Conservation (phyloP, 2,329 filamentous ascomycete genomes). For the Pestalotiopsis sp. region DNA sequence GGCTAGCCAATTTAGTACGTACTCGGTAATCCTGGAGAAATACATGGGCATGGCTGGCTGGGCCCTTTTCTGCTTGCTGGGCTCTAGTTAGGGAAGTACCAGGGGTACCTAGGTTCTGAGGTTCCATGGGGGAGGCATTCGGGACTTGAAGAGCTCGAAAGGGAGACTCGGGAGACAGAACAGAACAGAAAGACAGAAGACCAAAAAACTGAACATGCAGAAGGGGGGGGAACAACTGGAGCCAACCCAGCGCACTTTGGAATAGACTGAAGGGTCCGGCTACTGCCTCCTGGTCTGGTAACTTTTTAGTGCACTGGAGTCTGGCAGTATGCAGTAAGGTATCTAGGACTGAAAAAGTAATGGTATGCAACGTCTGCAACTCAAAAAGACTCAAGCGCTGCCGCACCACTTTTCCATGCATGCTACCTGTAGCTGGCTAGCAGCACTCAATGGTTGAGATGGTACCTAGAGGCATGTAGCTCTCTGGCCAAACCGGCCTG, state of each 20-base stretch:
- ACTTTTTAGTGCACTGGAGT: not conserved
- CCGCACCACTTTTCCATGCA: not conserved
- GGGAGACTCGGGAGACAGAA: not conserved
- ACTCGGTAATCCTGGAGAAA: constrained; percentile 3
- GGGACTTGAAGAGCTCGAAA: not conserved
- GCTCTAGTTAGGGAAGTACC: not conserved
- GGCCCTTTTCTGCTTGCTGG: not conserved
- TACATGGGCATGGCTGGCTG: not conserved
- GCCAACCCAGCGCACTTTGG: not conserved
- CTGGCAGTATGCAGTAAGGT: not conserved
- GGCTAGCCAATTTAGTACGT: constrained; percentile 1
- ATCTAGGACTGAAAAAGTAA: not conserved
- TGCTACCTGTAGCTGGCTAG: not conserved
- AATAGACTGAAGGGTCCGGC: not conserved
- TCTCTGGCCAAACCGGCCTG: not conserved
- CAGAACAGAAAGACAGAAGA: not conserved
- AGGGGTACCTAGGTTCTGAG: not conserved
- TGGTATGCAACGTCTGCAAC: not conserved
- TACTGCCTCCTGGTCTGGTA: not conserved
- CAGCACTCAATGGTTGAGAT: not conserved
- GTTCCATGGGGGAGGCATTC: not conserved
- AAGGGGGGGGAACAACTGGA: not conserved
- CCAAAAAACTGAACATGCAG: not conserved
- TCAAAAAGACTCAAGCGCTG: not conserved
- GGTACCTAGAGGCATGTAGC: not conserved